Evolutionary conservation across 306 rosid species (phyloP).

Genomic region (Castanospermum australe): DNA sequence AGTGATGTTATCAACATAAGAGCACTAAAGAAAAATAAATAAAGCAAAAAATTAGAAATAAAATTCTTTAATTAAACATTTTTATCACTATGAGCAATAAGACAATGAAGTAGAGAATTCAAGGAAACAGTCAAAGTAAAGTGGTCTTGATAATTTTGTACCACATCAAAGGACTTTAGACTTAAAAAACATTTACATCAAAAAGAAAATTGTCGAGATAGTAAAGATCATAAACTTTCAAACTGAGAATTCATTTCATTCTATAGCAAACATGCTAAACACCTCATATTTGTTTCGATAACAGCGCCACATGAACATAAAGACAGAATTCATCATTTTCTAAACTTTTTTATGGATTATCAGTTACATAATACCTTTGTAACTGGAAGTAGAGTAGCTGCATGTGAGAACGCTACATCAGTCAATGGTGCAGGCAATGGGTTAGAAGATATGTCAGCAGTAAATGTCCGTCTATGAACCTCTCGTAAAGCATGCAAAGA

Average conservation of each 20-base stretch:
- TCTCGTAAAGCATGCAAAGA: slow-evolving; percentile 97
- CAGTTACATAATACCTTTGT: slow-evolving; percentile 82
- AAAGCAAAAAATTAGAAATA: background rate
- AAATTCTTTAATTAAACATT: background rate
- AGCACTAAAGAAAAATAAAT: slow-evolving; percentile 1
- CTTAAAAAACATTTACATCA: background rate
- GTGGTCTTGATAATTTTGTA: background rate
- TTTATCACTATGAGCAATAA: slow-evolving; percentile 7
- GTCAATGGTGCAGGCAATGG: slow-evolving; percentile 94
- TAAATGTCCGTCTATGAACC: slow-evolving; percentile 91
- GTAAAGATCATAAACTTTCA: background rate
- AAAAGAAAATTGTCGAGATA: background rate
- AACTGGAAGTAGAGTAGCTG: slow-evolving; percentile 96
- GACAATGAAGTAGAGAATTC: background rate
- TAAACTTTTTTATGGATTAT: background rate
- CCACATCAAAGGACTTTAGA: background rate
- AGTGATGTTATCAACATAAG: slow-evolving; percentile 19
- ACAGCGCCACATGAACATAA: background rate
- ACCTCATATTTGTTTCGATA: slow-evolving; percentile 7
- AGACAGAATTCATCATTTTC: slow-evolving; percentile 6
- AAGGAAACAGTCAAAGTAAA: background rate
- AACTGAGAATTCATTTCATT: background rate
- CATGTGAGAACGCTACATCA: slow-evolving; percentile 97
- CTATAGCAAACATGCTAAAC: slow-evolving; percentile 8
- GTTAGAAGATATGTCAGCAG: slow-evolving; percentile 81